phyloP scores from a whole-genome alignment of 768 basidiomycete species.

The Tylopilus subfusipes region DNA sequence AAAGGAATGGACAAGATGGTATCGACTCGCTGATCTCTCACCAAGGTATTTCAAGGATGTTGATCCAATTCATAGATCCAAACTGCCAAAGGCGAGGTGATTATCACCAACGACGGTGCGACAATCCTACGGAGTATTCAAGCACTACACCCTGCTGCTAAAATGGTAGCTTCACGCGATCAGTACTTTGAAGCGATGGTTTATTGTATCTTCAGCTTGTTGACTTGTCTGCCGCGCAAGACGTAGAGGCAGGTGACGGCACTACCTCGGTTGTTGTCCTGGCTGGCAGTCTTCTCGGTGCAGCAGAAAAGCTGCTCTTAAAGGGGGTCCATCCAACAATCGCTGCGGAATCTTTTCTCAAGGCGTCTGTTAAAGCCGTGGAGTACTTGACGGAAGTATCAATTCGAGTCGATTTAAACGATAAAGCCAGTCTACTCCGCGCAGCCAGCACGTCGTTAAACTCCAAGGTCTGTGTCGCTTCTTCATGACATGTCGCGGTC shows the following conservation, averaged over 20 bases:
- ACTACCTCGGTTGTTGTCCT: slow-evolving; percentile 97
- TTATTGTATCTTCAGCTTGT: slow-evolving; percentile 62
- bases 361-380: slow-evolving; percentile 87
- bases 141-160: slow-evolving; percentile 95
- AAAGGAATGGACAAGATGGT: slow-evolving; percentile 99
- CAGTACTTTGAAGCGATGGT: not conserved
- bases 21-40: slow-evolving; percentile 23
- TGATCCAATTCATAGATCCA: slow-evolving; percentile 63
- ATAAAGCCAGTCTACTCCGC: slow-evolving; percentile 78
- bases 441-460: slow-evolving; percentile 95
- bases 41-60: not conserved
- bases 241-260: slow-evolving; percentile 97
- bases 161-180: slow-evolving; percentile 62
- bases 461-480: slow-evolving; percentile 67
- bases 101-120: slow-evolving; percentile 98
- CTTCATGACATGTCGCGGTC: slow-evolving; percentile 1
- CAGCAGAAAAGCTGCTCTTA: slow-evolving; percentile 93
- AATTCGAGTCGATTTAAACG: slow-evolving; percentile 85
- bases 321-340: slow-evolving; percentile 98
- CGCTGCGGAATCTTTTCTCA: slow-evolving; percentile 93
- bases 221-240: slow-evolving; percentile 96
- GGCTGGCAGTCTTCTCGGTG: slow-evolving; percentile 87
- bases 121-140: slow-evolving; percentile 96
- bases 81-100: slow-evolving; percentile 93
- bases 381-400: slow-evolving; percentile 93